Evolutionary conservation across 2,329 filamentous ascomycete species (phyloP), one percentile per base, ranked within the genome.

Genomic region (Cladosporium sp.): DNA sequence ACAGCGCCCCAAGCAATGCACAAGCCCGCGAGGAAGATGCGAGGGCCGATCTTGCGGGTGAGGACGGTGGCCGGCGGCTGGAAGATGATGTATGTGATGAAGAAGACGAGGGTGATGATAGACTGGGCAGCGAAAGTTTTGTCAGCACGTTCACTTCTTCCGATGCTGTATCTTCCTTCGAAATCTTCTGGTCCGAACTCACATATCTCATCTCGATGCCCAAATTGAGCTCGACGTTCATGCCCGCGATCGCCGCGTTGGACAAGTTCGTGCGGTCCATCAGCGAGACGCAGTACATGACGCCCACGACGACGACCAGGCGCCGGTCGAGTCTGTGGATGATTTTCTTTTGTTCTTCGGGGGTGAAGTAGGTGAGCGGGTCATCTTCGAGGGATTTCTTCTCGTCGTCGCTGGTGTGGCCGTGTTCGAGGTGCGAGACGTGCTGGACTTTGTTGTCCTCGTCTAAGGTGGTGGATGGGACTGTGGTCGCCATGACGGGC

Each of bases 181-280:
- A n/a, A 5, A 11, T 12, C 33, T 66, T 65, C 35, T 12, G 16
- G 6, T n/a, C 7, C 18, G 1, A 26, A 52, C 52, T 68, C 53
- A 40, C 35, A 60, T 64, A 62, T 62, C 50, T 64, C 55, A 49
- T 66, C 31, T 61, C 66, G 29, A 63, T 63, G 10, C 49, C 64
- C 33, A 66, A 40, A 6, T 60, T n/a, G 49, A 82, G 66, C 18
- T 81, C 78, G 4, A 59, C 65, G 4, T 69, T 78, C 80, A 82
- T 82, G 64, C 84, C 91, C 23, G 91, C 91, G 74, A 94, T 89
- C 55, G 86, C 86, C 49, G 90, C 91, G 26, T 86, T 82, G n/a
- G 86, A 86, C 74, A 93, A 79, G 76, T 94, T 94, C 1, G 89
- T 92, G 35, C 91, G 83, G 74, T 95, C 91, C 87, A 94, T 91